Conservation (phyloP, 306 rosid genomes). For the Cucumis cinereus region DNA sequence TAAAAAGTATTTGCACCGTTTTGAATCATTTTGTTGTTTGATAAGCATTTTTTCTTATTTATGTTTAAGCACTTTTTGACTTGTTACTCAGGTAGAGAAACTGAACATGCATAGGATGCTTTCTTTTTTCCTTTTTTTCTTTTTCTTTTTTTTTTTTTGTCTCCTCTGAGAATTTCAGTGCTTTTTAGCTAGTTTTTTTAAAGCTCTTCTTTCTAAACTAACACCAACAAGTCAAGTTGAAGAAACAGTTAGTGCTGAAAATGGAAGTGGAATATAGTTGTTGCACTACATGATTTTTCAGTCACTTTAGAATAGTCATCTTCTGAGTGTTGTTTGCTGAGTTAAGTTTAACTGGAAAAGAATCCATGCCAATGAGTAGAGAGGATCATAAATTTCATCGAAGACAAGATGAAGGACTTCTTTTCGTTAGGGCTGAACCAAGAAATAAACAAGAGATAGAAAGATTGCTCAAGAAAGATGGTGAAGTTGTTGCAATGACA, state of each 20-base stretch:
- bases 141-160: no score
- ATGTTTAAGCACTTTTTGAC: no score
- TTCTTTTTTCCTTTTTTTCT: background rate
- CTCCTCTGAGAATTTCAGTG: background rate
- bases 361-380: constrained; percentile 52
- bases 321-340: constrained; percentile 60
- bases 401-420: constrained; percentile 58
- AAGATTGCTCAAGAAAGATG: constrained; percentile 57
- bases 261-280: constrained; percentile 40
- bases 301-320: constrained; percentile 14
- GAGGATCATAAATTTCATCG: constrained; percentile 38
- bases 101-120: background rate
- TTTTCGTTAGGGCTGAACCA: constrained; percentile 98
- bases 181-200: background rate
- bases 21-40: no score
- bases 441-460: constrained; percentile 89
- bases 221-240: background rate
- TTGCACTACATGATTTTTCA: constrained; percentile 34
- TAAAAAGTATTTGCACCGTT: no score
- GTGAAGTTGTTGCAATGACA: constrained; percentile 35
- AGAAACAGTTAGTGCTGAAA: background rate
- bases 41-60: no score
- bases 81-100: no score
- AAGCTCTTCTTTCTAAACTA: background rate
- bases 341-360: constrained; percentile 69